A percentile compares a stretch with the other conserved stretches of the same genome.
Conservation (phyloP, 2,329 filamentous ascomycete genomes). For the Fusarium brevicatenulatum region DNA sequence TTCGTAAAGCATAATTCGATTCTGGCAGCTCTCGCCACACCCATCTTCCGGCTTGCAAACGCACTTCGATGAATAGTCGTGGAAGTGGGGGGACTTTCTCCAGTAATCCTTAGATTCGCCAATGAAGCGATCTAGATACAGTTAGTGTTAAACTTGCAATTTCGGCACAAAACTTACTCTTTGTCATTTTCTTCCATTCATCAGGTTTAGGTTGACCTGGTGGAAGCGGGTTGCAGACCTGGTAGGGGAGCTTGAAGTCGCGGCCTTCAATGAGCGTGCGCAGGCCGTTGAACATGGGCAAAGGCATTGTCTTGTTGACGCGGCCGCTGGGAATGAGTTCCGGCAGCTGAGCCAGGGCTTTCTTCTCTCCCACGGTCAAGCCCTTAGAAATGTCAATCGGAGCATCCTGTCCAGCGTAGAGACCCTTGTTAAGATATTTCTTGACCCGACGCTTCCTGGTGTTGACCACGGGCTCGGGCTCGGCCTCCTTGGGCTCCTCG, state of each 20-base stretch:
- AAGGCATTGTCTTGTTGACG: conserved; percentile 70
- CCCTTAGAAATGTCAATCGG: conserved; percentile 60
- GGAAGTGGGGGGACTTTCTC: conserved; percentile 80
- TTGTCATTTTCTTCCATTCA: conserved; percentile 91
- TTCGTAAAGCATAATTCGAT: conserved; percentile 96
- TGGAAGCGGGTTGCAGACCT: conserved; percentile 88
- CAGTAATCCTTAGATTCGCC: conserved; percentile 83
- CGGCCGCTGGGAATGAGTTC: conserved; percentile 59
- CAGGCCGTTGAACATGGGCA: conserved; percentile 82
- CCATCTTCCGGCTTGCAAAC: conserved; percentile 81
- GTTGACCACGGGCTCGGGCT: conserved; percentile 53
- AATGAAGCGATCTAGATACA: conserved; percentile 81
- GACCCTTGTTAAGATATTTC: conserved; percentile 81
- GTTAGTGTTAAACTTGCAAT: conserved; percentile 41
- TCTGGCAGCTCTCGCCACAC: conserved; percentile 91
- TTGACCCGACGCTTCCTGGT: conserved; percentile 66
- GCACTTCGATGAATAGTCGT: conserved; percentile 80
- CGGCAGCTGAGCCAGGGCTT: conserved; percentile 58
- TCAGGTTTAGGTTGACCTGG: conserved; percentile 90
- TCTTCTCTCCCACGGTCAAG: conserved; percentile 62
- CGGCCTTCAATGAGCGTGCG: conserved; percentile 76
- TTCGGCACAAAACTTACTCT: conserved; percentile 69
- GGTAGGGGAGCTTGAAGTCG: conserved; percentile 89
- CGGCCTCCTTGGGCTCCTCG: conserved; percentile 41
- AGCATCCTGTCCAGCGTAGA: conserved; percentile 84